Evolutionary conservation across 805 yeast genomes (phyloP).

Genomic region (Monosporozyma aerobia): DNA sequence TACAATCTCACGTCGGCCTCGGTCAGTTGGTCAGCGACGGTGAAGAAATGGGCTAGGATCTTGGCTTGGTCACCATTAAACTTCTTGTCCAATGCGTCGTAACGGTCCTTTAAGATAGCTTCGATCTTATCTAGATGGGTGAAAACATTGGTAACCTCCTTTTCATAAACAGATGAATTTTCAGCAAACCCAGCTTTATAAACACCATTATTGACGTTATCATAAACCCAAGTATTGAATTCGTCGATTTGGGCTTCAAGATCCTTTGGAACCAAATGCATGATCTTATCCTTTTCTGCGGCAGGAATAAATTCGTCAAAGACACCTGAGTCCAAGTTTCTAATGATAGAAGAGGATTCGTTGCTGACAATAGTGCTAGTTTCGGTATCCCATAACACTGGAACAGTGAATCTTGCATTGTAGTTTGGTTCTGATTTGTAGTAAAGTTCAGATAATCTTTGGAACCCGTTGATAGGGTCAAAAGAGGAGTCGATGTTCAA

Average conservation of each 20-base stretch:
- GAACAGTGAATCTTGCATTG: conserved; percentile 81
- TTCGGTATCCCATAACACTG: conserved; percentile 86
- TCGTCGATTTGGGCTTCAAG: conserved; percentile 57
- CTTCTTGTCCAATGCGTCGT: conserved; percentile 35
- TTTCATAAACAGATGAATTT: conserved; percentile 70
- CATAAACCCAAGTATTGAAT: conserved; percentile 73
- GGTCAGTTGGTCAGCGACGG: conserved; percentile 61
- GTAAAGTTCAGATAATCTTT: conserved; percentile 62
- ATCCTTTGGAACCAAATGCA: conserved; percentile 55
- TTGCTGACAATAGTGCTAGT: conserved; percentile 78
- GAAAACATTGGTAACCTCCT: conserved; percentile 58
- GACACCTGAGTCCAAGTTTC: conserved; percentile 73
- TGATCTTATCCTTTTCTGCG: conserved; percentile 1
- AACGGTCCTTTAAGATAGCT: conserved; percentile 41
- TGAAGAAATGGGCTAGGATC: conserved; percentile 30
- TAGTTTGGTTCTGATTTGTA: conserved; percentile 67
- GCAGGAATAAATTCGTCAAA: conserved; percentile 33
- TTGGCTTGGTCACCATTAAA: conserved; percentile 11
- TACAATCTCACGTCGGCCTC: conserved; percentile 86
- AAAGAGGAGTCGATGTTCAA: conserved; percentile 34
- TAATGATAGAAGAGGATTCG: conserved; percentile 81
- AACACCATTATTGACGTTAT: conserved; percentile 85
- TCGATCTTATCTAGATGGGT: conserved; percentile 65
- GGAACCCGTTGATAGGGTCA: conserved; percentile 51
- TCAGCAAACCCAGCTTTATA: conserved; percentile 89